Evolutionary conservation across 768 basidiomycete genomes (phyloP).

Genomic region (Auricularia auricula-judae): DNA sequence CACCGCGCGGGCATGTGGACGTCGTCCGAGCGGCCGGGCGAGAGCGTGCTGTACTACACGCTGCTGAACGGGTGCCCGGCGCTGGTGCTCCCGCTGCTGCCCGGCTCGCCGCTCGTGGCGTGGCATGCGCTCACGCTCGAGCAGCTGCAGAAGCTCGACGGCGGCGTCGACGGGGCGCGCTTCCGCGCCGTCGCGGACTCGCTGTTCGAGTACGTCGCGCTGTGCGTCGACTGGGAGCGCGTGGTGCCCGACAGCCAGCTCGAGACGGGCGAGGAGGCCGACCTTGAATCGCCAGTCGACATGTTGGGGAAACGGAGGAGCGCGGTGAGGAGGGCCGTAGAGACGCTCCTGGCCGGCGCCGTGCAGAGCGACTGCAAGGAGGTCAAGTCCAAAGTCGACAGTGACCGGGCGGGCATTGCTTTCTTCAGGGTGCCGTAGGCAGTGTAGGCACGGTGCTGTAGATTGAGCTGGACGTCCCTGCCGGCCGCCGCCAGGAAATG

Average conservation of each 20-base stretch:
- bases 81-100: constrained; percentile 46
- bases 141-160: constrained; percentile 40
- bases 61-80: constrained; percentile 53
- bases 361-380: constrained; percentile 43
- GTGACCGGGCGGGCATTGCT: constrained; percentile 48
- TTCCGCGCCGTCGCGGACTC: constrained; percentile 46
- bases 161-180: constrained; percentile 22
- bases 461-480: too few species aligned
- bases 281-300: background rate
- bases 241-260: constrained; percentile 20
- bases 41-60: constrained; percentile 54
- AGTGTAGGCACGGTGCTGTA: too few species aligned
- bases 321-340: constrained; percentile 37
- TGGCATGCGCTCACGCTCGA: constrained; percentile 55
- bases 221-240: constrained; percentile 54
- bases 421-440: constrained; percentile 54
- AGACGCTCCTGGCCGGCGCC: constrained; percentile 42
- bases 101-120: constrained; percentile 48
- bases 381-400: constrained; percentile 44
- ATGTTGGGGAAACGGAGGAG: constrained; percentile 21
- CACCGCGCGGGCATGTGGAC: constrained; percentile 47
- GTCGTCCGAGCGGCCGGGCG: constrained; percentile 44
- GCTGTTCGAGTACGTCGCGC: constrained; percentile 45
- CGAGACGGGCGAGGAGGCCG: background rate
- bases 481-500: too few species aligned